Base-by-base conservation (phyloP, 768 basidiomycete genomes). In the Sporobolomyces phaffii region DNA sequence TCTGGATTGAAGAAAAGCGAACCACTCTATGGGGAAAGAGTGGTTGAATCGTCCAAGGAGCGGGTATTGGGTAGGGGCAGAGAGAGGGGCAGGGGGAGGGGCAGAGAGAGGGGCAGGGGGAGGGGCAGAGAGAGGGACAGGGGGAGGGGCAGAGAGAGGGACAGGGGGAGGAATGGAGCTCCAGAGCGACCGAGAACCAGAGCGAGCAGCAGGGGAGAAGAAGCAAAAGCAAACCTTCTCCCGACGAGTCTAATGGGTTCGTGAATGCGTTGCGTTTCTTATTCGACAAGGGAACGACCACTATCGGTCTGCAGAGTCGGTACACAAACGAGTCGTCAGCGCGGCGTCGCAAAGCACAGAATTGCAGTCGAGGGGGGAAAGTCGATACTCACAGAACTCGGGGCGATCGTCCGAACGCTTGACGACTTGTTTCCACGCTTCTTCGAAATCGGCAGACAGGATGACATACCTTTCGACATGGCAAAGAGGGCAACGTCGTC, bases 391-490 rank as follows among this genome's bases (percentile, higher is more conserved):
- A 88, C 92, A 99, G 78, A 99, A 99, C 70, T 96, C 94, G 79
- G 89, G 89, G 33, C 91, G 97, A 75, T 98, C 94, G 81, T 98
- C 91, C 45, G 85, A 84, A 74, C 89, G 84, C 82, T 97, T 98
- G 85, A 98, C 91, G 38, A 87, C 89, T 88, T 91, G 92, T 84
- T 97, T 98, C 93, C 93, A 99, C 76, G 92, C 92, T 78, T 98
- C 94, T 77, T 99, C 96, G 75, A 99, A 98, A 83, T 99, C 96
- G 18, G 88, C 84, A 0, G 96, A 94, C 26, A 98, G 81, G 76
- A 99, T 93, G 50, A 99, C 85, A 80, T 99, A 99, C 49, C 73
- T 72, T n/a, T n/a, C n/a, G n/a, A n/a, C n/a, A n/a, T n/a, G n/a
- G 61, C 36, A 26, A 26, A 31, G 24, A 13, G 14, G 13, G 22